Evolutionary conservation across 208 protist genomes (phyloP).

Genomic region (Acanthamoeba polyphaga): DNA sequence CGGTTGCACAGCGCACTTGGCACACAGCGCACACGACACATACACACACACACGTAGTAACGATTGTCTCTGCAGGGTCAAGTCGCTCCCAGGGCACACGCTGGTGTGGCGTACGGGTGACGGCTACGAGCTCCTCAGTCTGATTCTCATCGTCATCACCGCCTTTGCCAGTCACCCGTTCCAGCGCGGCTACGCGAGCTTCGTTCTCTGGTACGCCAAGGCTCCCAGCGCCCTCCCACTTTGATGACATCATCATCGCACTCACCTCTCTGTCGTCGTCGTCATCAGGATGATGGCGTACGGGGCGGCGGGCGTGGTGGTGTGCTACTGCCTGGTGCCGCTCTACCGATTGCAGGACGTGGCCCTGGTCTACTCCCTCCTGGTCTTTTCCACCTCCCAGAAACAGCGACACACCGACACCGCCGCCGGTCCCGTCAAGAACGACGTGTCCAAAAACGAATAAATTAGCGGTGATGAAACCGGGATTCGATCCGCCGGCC

Average conservation of each 20-base stretch:
- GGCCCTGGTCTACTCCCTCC: constrained; percentile 20
- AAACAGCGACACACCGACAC: neutral
- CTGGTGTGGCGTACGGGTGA: neutral
- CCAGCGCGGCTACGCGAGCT: neutral
- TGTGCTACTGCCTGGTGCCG: constrained; percentile 25
- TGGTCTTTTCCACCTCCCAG: neutral
- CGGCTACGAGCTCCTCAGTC: constrained; percentile 42
- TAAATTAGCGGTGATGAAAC: no score
- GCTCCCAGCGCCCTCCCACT: neutral
- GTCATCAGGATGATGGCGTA: neutral
- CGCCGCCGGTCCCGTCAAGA: no score
- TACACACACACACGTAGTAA: neutral
- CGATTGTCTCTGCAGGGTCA: neutral
- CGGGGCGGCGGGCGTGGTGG: constrained; percentile 8
- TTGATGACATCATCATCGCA: neutral
- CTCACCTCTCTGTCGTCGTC: no score
- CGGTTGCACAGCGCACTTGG: no score
- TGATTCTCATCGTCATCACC: constrained; percentile 31
- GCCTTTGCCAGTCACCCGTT: constrained; percentile 33
- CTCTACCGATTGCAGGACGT: constrained; percentile 16
- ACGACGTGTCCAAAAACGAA: no score
- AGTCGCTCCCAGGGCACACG: neutral
- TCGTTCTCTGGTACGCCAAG: neutral
- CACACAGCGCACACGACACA: neutral
- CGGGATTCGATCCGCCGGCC: no score